Base-by-base conservation (phyloP, 2,329 filamentous ascomycete genomes). In the Aspergillus proliferans region DNA sequence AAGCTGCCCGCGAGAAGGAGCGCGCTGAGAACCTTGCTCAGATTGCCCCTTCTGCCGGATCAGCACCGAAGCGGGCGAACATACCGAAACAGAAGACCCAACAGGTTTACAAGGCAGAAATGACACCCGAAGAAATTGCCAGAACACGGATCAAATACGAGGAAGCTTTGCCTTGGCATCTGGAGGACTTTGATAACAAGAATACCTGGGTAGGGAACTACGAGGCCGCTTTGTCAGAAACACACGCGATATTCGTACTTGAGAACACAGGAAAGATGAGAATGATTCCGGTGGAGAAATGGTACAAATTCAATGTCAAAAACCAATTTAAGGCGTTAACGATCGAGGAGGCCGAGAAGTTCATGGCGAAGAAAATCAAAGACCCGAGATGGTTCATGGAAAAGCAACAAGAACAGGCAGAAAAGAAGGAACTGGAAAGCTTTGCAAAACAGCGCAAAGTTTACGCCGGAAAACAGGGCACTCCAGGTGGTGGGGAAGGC, bases 101-200 rank as follows among this genome's bases (percentile, higher is more conserved):
- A 55, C 88, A 90, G 60, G 87, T 95, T 19, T 90, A 88, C 63
- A 84, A 88, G 57, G 82, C 86, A n/a, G 87, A 94, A 49, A 81
- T 84, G 64, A 83, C 82, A 1, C 79, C 79, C 72, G 74, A 93
- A 80, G 78, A 94, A 78, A 74, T 83, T 82, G 71, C 86, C 51
- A 74, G 74, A 45, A 75, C 78, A 39, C 75, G 81, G 51, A 72
- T 84, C 39, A 80, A 91, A 54, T 98, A 97, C 58, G 93, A 97
- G 66, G 93, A 98, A 68, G 89, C 92, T 3, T 76, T 96, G 45
- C 93, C 93, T 5, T 98, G 93, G 93, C 91, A 96, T 66, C 71
- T 98, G 33, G 93, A 98, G 66, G 93, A 98, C 67, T 94, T 91
- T 38, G 92, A 98, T 62, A 89, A 90, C 55, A 95, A 92, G 68